phyloP scores from a whole-genome alignment of 805 yeast species.

The Lipomyces chichibuensis region DNA sequence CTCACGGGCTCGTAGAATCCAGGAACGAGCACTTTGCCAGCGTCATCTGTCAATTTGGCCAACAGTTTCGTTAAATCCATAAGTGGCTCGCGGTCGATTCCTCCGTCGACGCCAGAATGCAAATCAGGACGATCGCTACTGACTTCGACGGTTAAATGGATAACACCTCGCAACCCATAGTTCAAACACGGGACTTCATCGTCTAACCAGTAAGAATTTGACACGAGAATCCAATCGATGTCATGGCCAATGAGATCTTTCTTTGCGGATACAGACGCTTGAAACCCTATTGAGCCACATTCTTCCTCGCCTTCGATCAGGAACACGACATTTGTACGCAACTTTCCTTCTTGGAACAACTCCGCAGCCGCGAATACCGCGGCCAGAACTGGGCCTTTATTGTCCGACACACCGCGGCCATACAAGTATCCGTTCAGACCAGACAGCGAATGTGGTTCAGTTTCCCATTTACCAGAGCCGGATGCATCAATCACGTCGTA shows the following conservation, averaged over 20 bases:
- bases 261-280: conserved; percentile 61
- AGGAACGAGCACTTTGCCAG: conserved; percentile 64
- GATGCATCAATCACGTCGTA: conserved; percentile 90
- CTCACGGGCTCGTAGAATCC: conserved; percentile 70
- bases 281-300: conserved; percentile 85
- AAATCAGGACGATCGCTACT: conserved; percentile 79
- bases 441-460: conserved; percentile 75
- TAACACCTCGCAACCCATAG: conserved; percentile 91
- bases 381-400: conserved; percentile 90
- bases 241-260: conserved; percentile 54
- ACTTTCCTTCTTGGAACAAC: conserved; percentile 53
- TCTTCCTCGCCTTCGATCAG: conserved; percentile 96
- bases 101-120: conserved; percentile 97
- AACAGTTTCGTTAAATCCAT: conserved; percentile 77
- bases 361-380: conserved; percentile 86
- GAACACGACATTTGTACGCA: conserved; percentile 76
- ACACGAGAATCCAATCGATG: conserved; percentile 85
- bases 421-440: conserved; percentile 83
- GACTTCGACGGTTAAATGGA: conserved; percentile 74
- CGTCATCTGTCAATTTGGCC: conserved; percentile 59
- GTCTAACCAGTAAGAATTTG: conserved; percentile 94
- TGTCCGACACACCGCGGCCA: conserved; percentile 93
- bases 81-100: conserved; percentile 84
- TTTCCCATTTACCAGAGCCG: conserved; percentile 63
- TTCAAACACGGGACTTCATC: conserved; percentile 87